Conservation (phyloP, 2,329 filamentous ascomycete species). For the Ilyonectria robusta region DNA sequence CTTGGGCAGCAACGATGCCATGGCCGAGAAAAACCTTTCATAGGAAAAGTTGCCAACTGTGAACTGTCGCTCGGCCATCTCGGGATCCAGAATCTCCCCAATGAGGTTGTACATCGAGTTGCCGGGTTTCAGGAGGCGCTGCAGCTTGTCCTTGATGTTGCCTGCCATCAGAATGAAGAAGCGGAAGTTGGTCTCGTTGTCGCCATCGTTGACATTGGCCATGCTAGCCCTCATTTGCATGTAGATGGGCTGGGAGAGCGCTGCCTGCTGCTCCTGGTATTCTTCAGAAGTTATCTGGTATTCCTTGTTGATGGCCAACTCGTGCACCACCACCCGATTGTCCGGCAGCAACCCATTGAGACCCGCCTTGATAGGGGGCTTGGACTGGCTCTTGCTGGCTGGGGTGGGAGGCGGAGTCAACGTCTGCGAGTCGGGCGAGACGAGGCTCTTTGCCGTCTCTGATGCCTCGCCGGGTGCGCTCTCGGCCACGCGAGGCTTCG, state of each 20-base stretch:
- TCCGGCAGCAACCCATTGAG: slow-evolving; percentile 74
- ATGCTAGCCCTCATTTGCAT: slow-evolving; percentile 75
- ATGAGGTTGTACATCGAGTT: slow-evolving; percentile 83
- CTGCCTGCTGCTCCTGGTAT: slow-evolving; percentile 70
- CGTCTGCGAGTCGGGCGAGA: slow-evolving; percentile 62
- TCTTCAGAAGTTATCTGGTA: slow-evolving; percentile 78
- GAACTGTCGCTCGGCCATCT: slow-evolving; percentile 79
- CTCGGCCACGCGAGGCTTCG: slow-evolving; percentile 76
- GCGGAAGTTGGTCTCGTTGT: slow-evolving; percentile 74
- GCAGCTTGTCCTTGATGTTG: slow-evolving; percentile 79
- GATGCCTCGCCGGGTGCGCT: slow-evolving; percentile 56
- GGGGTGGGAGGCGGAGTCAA: slow-evolving; percentile 69
- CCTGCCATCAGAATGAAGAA: slow-evolving; percentile 81
- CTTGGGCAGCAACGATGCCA: slow-evolving; percentile 81
- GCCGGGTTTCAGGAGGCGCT: slow-evolving; percentile 78
- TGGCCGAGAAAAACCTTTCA: slow-evolving; percentile 83
- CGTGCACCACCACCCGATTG: slow-evolving; percentile 83
- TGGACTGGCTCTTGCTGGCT: slow-evolving; percentile 56
- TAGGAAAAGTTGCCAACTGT: slow-evolving; percentile 82
- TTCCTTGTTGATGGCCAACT: slow-evolving; percentile 84
- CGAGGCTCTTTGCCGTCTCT: slow-evolving; percentile 54
- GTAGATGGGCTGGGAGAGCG: slow-evolving; percentile 65
- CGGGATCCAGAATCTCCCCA: slow-evolving; percentile 80
- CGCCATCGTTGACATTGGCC: slow-evolving; percentile 76
- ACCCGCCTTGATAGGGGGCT: slow-evolving; percentile 56